These are phyloP conservation scores for Xylariaceae sp. DNA, from an alignment of 2,329 filamentous ascomycete genomes.

Conservation along the genomic window DNA sequence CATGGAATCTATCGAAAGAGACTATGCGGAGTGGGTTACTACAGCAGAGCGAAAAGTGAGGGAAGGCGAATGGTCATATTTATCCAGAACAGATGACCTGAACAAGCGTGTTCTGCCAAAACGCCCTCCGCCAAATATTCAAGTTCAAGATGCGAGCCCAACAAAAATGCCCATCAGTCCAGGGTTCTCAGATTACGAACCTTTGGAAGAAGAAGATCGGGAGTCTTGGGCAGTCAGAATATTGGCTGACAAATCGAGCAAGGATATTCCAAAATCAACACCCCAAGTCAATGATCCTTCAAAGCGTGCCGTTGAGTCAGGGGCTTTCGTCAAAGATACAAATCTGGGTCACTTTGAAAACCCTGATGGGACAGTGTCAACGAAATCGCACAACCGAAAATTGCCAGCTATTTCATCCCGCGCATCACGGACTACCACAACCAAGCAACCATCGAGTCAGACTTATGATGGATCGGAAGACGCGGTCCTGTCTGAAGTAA, in stretches of 20 bases:
- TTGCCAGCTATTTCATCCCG: background rate
- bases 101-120: slow-evolving; percentile 22
- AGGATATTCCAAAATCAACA: slow-evolving; percentile 10
- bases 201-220: slow-evolving; percentile 17
- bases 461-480: slow-evolving; percentile 30
- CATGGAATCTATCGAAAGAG: slow-evolving; percentile 79
- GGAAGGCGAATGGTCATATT: slow-evolving; percentile 63
- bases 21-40: slow-evolving; percentile 82
- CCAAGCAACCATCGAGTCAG: slow-evolving; percentile 14
- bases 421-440: background rate
- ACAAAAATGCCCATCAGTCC: slow-evolving; percentile 22
- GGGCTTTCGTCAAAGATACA: slow-evolving; percentile 13
- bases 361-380: slow-evolving; percentile 5
- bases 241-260: slow-evolving; percentile 29
- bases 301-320: slow-evolving; percentile 25
- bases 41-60: slow-evolving; percentile 77
- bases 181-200: slow-evolving; percentile 19
- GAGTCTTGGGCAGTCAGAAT: slow-evolving; percentile 31
- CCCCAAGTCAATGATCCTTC: slow-evolving; percentile 20
- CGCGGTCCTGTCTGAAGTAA: slow-evolving; percentile 36
- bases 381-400: background rate
- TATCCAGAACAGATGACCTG: slow-evolving; percentile 9
- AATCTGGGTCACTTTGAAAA: slow-evolving; percentile 28
- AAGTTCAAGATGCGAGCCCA: slow-evolving; percentile 38
- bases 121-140: slow-evolving; percentile 38